Evolutionary conservation across 306 rosid genomes (phyloP), one percentile per base, ranked within the genome.

Genomic region (Abrus precatorius): DNA sequence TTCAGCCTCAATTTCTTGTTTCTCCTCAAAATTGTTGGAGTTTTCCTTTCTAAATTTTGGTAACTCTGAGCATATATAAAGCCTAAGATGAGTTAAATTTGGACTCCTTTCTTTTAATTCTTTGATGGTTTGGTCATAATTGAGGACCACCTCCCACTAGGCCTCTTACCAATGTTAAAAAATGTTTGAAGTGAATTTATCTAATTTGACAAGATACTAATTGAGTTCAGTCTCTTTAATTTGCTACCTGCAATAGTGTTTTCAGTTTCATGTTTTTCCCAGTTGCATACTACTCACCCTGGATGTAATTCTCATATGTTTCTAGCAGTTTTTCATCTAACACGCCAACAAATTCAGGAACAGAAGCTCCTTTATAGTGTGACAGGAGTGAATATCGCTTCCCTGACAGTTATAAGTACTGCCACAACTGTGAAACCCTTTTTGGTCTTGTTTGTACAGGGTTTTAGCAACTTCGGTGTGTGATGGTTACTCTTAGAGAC

Each of bases 321-420:
- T 36, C 40, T 36, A 2, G 40, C 40, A 61, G 79, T 49, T 57
- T 47, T 47, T 79, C 84, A 40, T 61, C 84, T 32, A 57, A 74
- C 9, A 34, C 66, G 61, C 85, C 84, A 83, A 74, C 54, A 76
- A 66, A 75, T 70, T 45, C 75, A 3, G 77, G 69, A 27, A 76
- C 27, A 28, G 82, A 84, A 38, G 76, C 72, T 86, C 5, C 73
- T 83, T 53, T 57, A 67, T 92, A 86, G 45, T 88, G 89, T 82
- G 88, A 88, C 67, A 84, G 20, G 20, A 20, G 20, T 20, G 20
- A 20, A 20, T 20, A 20, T 20, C 20, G 0, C 20, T 20, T 20
- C 20, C 20, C 20, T 20, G 20, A 20, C 20, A 20, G 20, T 20
- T 20, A 0, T 20, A 20, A 20, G 20, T 20, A 20, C 20, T 20